phyloP scores from a whole-genome alignment of 1,139 yeast genomes.

The Candida sp. region DNA sequence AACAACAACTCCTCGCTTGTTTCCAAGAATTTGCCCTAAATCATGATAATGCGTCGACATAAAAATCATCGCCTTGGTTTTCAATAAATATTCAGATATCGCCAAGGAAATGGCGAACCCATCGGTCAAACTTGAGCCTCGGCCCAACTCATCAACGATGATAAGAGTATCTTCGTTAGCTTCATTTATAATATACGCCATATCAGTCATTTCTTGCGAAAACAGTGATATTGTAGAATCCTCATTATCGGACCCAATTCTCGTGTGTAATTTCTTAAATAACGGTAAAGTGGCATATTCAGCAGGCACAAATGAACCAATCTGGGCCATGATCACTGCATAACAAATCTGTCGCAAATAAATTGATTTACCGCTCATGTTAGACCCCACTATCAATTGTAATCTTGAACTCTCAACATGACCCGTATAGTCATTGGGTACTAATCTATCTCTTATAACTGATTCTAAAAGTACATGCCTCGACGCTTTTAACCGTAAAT shows the following conservation, averaged over 20 bases:
- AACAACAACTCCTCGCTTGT: conserved; percentile 23
- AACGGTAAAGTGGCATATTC: conserved; percentile 36
- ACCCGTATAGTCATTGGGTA: conserved; percentile 36
- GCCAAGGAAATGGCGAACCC: conserved; percentile 39
- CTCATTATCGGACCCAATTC: conserved; percentile 41
- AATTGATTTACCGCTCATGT: conserved; percentile 55
- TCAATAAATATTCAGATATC: conserved; percentile 26
- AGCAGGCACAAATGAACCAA: conserved; percentile 51
- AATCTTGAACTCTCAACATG: conserved; percentile 30
- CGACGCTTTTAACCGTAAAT: conserved; percentile 23
- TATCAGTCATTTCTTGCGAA: conserved; percentile 47
- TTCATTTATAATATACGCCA: conserved; percentile 35
- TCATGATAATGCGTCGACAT: conserved; percentile 38
- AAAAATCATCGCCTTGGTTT: conserved; percentile 21
- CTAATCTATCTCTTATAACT: conserved; percentile 15
- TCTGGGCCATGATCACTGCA: conserved; percentile 44
- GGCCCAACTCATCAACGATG: conserved; percentile 50
- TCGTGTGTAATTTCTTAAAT: conserved; percentile 37
- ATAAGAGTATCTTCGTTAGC: conserved; percentile 31
- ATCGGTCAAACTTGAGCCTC: conserved; percentile 42
- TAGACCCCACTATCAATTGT: conserved; percentile 44
- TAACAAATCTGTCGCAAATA: conserved; percentile 46
- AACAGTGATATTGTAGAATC: conserved; percentile 44
- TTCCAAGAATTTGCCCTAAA: conserved; percentile 24
- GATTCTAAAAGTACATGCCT: conserved; percentile 40